Conservation (phyloP, 2,329 filamentous ascomycete species). For the Fusarium penzigii region DNA sequence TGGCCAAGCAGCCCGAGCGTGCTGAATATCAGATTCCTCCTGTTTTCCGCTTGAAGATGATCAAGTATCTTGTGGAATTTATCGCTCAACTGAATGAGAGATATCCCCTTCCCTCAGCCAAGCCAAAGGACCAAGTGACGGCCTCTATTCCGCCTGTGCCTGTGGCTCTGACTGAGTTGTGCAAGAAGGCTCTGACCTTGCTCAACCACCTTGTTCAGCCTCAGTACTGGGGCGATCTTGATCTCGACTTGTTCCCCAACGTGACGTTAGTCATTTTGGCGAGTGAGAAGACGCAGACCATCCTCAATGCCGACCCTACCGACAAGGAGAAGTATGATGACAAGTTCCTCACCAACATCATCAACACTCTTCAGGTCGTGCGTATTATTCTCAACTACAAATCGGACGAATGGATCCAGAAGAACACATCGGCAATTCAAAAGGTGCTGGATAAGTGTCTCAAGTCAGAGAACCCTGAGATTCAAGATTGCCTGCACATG, state of each 20-base stretch:
- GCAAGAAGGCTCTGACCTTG: constrained; percentile 80
- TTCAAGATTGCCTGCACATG: constrained; percentile 88
- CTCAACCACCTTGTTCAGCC: constrained; percentile 83
- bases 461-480: constrained; percentile 84
- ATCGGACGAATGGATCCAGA: constrained; percentile 85
- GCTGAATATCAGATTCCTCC: constrained; percentile 69
- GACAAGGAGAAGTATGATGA: constrained; percentile 77
- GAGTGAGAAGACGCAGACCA: constrained; percentile 71
- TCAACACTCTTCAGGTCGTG: constrained; percentile 92
- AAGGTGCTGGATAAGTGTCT: constrained; percentile 88
- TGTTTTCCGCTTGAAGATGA: constrained; percentile 72
- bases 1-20: constrained; percentile 50
- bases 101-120: constrained; percentile 73
- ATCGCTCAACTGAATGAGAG: constrained; percentile 88
- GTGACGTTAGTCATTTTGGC: constrained; percentile 84
- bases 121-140: constrained; percentile 55
- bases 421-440: constrained; percentile 75
- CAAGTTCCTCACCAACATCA: constrained; percentile 81
- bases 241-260: constrained; percentile 88
- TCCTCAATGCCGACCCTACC: constrained; percentile 58
- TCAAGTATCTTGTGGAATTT: constrained; percentile 95
- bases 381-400: constrained; percentile 88
- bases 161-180: constrained; percentile 70
- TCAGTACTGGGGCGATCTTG: constrained; percentile 87
- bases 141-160: constrained; percentile 48